Base-by-base conservation (phyloP, 2,329 filamentous ascomycete genomes). In the Graphilbum ipis-grandicollis region DNA sequence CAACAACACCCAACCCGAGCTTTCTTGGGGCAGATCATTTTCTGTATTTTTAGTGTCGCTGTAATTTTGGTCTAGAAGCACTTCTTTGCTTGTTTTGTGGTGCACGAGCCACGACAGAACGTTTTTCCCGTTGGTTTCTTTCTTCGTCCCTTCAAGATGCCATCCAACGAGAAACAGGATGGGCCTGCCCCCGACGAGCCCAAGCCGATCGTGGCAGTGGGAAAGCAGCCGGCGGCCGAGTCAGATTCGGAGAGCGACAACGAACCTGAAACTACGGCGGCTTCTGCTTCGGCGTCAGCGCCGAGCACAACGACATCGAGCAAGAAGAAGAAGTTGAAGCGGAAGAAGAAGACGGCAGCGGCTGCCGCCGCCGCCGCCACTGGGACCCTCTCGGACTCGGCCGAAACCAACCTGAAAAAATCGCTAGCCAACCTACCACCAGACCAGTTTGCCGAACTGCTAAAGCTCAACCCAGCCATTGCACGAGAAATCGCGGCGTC, bases 381-480 rank as follows among this genome's bases (percentile, higher is more conserved):
- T n/a, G 23, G 12, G 23, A 12, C 12, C 23, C 23, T 25, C 23
- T 25, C 8, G n/a, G 10, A 12, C 14, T 4, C 14, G 26, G 49
- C 53, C 29, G 52, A 60, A 43, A 50, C 55, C 34, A 54, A 61
- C 14, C 50, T 63, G 37, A 62, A 65, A 47, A 65, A 67, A 46
- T 64, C 68, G 35, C 57, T 75, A 40, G 57, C 61, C 23, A 60
- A 59, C 34, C 59, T 77, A 39, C 67, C 65, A 22, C 59, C 64
- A 30, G 58, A 70, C 42, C 70, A 78, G 50, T 57, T 75, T 42
- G 55, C 71, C 41, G 72, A 83, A 45, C 65, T 90, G 41, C 68
- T 82, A 48, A 65, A 68, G 37, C 72, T 84, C 48, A 75, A 86
- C 52, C 78, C 77, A n/a, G 73, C 72, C 3, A 63, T 86, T 47